Evolutionary conservation across 106 monocot genomes (phyloP).

Genomic region (Dendrobium huoshanense): DNA sequence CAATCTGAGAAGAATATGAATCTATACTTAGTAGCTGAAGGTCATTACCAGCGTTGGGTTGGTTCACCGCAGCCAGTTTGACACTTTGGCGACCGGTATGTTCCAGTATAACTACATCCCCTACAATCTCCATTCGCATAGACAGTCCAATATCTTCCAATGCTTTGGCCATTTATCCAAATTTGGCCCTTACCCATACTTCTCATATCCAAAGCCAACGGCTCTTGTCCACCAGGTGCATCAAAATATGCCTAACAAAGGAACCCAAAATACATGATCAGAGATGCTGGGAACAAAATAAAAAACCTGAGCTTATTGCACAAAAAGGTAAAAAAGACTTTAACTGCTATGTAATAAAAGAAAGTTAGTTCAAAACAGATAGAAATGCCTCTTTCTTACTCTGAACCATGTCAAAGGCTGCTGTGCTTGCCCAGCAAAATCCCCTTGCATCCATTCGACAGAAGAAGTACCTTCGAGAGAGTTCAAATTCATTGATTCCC

Average conservation of each 20-base stretch:
- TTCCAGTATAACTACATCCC: conserved; percentile 62
- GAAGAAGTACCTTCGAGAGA: conserved; percentile 70
- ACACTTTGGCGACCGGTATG: conserved; percentile 68
- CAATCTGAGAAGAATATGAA: not conserved
- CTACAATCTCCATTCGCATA: conserved; percentile 61
- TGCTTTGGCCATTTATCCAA: conserved; percentile 90
- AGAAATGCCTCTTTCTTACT: conserved; percentile 29
- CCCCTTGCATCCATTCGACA: conserved; percentile 88
- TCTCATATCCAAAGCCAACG: conserved; percentile 85
- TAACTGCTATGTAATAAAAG: too few species aligned
- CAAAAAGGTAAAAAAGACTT: not conserved
- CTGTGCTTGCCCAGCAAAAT: conserved; percentile 42
- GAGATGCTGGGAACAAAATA: not conserved
- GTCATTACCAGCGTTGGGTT: conserved; percentile 82
- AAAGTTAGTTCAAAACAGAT: too few species aligned
- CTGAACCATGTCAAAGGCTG: conserved; percentile 88
- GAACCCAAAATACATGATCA: not conserved
- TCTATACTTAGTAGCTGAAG: not conserved
- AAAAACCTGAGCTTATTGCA: not conserved
- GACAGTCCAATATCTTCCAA: conserved; percentile 89
- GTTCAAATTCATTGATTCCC: conserved; percentile 84
- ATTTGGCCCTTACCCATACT: conserved; percentile 98
- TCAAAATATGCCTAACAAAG: conserved; percentile 71
- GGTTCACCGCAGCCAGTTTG: conserved; percentile 81
- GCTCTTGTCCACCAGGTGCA: conserved; percentile 82